Conservation (phyloP, 257 asterid genomes). For the Nicotiana tomentosiformis region DNA sequence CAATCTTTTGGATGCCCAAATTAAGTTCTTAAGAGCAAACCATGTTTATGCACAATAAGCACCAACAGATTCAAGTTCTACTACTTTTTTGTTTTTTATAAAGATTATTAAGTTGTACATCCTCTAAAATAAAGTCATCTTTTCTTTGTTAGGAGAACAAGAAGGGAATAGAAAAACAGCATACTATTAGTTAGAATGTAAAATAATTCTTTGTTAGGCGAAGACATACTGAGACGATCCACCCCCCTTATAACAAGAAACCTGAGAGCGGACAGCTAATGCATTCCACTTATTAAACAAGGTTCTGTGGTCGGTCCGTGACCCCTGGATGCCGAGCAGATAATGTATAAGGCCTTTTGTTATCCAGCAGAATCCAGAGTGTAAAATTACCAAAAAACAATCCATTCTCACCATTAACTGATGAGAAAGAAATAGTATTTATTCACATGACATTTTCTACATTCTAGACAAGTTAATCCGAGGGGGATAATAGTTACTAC, state of each 20-base stretch:
- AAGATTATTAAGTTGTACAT: not conserved
- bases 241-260: not conserved
- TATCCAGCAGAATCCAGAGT: not conserved
- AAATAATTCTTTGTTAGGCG: not conserved
- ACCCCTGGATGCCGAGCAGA: not conserved
- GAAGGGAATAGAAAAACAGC: not conserved
- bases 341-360: not conserved
- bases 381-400: not conserved
- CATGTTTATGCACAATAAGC: not conserved
- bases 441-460: not conserved
- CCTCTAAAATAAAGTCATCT: not conserved
- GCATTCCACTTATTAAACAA: too few relatives aligned
- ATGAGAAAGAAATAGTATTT: not conserved
- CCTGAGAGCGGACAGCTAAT: too few relatives aligned
- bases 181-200: not conserved
- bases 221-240: not conserved
- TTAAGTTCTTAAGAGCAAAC: not conserved
- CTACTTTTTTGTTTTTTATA: not conserved
- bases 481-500: not conserved
- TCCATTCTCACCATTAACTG: not conserved
- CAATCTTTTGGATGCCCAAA: not conserved
- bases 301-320: too few relatives aligned
- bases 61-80: not conserved
- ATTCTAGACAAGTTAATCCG: not conserved
- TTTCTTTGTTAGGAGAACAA: not conserved